Evolutionary conservation across 208 protist genomes (phyloP).

Genomic region (Trypanosomatidae sp.): DNA sequence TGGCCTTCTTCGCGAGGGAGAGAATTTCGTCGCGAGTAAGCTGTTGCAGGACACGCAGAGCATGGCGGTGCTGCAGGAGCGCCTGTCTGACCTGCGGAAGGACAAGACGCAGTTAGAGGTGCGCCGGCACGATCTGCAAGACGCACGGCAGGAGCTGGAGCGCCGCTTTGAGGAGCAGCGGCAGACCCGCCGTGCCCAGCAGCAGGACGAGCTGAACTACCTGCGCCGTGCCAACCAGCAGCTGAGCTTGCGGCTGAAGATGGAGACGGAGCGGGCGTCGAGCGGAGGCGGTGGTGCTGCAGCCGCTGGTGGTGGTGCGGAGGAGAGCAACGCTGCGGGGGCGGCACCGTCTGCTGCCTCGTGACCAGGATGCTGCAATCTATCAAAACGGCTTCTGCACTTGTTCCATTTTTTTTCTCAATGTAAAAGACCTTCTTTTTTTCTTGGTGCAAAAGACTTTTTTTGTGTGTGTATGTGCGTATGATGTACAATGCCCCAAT

Average conservation of each 20-base stretch:
- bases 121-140: slow-evolving; percentile 30
- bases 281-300: slow-evolving; percentile 13
- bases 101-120: slow-evolving; percentile 38
- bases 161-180: slow-evolving; percentile 39
- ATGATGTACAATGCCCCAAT: no score
- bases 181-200: slow-evolving; percentile 65
- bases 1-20: slow-evolving; percentile 39
- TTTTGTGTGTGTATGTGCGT: no score
- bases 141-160: slow-evolving; percentile 30
- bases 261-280: slow-evolving; percentile 74
- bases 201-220: slow-evolving; percentile 95
- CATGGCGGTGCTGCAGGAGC: slow-evolving; percentile 25
- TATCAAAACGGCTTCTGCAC: no score
- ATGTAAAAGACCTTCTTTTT: no score
- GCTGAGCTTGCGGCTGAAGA: slow-evolving; percentile 90
- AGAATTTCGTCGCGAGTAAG: slow-evolving; percentile 89
- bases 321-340: neutral
- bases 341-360: neutral
- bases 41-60: slow-evolving; percentile 22
- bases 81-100: slow-evolving; percentile 22
- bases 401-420: no score
- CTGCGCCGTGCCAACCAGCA: slow-evolving; percentile 94
- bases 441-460: no score
- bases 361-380: no score
- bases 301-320: no score